Percentiles rank a stretch among this genome's conserved stretches.
These are phyloP conservation scores for Hygrophila difformis DNA, from an alignment of 257 asterid species.

Conservation along the genomic window DNA sequence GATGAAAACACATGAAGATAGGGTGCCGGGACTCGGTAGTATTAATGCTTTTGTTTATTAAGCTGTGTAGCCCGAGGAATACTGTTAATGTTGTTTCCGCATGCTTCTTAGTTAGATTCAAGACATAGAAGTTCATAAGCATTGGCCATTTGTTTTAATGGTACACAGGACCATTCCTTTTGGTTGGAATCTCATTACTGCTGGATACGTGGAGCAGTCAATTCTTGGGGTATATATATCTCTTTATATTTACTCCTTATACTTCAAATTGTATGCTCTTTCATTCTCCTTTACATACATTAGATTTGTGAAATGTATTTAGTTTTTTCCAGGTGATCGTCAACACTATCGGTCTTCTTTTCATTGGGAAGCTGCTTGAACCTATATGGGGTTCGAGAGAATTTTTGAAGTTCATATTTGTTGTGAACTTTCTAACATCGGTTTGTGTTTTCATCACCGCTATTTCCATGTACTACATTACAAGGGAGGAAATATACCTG, in stretches of 20 bases:
- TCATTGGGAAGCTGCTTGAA: slow-evolving; percentile 80
- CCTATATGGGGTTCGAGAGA: slow-evolving; percentile 95
- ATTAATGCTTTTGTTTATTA: slow-evolving; percentile 2
- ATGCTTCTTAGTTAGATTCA: background rate
- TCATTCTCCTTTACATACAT: slow-evolving; percentile 8
- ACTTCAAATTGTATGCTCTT: background rate
- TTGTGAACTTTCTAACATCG: slow-evolving; percentile 74
- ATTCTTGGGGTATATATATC: slow-evolving; percentile 56
- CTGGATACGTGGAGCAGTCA: slow-evolving; percentile 84
- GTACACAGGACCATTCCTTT: slow-evolving; percentile 84
- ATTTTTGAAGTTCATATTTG: slow-evolving; percentile 76
- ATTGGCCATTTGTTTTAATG: slow-evolving; percentile 10
- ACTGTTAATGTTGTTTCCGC: background rate
- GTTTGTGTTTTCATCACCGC: slow-evolving; percentile 72
- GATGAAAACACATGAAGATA: slow-evolving; percentile 11
- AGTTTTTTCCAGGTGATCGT: slow-evolving; percentile 50
- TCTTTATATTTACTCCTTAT: background rate
- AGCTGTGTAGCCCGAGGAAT: background rate
- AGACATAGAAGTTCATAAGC: slow-evolving; percentile 1
- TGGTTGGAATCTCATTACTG: slow-evolving; percentile 92
- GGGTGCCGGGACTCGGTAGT: background rate
- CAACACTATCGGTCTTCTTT: slow-evolving; percentile 71
- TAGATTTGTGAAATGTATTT: background rate
- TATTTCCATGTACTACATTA: slow-evolving; percentile 67
- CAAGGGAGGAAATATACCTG: slow-evolving; percentile 71